phyloP scores from a whole-genome alignment of 148 eudicot species.

The Vaccinium myrtillus region DNA sequence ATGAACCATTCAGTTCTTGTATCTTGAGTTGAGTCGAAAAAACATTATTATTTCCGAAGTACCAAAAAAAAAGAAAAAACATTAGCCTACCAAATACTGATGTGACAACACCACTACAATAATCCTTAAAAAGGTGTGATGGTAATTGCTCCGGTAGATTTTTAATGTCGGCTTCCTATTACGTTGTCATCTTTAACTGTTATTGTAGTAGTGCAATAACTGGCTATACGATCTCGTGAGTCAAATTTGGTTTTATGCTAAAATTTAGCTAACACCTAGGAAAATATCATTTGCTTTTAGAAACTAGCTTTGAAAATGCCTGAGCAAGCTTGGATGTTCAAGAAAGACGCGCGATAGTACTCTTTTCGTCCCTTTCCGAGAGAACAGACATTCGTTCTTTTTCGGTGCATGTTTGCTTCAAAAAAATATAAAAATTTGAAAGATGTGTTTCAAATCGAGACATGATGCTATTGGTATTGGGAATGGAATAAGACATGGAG shows the following conservation, averaged over 20 bases:
- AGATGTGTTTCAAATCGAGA: not conserved
- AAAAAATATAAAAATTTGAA: not conserved
- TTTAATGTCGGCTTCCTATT: no score
- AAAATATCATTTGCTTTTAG: not conserved
- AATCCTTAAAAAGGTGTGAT: no score
- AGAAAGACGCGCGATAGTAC: no score
- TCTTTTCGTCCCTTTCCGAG: no score
- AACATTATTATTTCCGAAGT: no score
- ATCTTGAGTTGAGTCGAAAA: not conserved
- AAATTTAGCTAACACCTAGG: not conserved
- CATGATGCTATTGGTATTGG: not conserved
- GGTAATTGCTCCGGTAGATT: no score
- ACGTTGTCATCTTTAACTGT: no score
- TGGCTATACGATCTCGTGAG: not conserved
- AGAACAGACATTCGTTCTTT: not conserved
- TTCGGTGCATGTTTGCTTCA: not conserved
- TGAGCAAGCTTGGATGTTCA: not conserved
- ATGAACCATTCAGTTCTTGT: not conserved
- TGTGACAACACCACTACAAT: not conserved
- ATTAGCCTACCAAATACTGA: no score
- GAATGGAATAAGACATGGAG: not conserved
- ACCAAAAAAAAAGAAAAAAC: no score
- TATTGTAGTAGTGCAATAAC: not conserved
- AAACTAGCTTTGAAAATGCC: not conserved
- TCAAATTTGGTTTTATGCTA: not conserved